Evolutionary conservation across 164 flowering plant species (phyloP).

Genomic region (Pachysandra terminalis): DNA sequence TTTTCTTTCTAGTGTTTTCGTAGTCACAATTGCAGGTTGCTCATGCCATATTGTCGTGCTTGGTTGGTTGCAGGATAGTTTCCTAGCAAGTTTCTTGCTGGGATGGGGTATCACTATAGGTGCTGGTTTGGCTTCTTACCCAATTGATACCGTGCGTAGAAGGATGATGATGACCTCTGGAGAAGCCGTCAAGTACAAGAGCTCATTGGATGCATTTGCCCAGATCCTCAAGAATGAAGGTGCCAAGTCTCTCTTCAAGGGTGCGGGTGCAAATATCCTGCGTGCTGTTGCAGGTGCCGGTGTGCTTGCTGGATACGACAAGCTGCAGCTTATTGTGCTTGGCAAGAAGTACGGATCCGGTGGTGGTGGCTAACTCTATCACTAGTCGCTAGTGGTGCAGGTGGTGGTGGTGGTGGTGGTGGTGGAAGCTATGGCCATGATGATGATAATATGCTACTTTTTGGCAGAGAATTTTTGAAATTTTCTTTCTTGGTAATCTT

Average conservation of each 20-base stretch:
- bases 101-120: slow-evolving; percentile 58
- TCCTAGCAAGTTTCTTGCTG: slow-evolving; percentile 42
- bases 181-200: slow-evolving; percentile 46
- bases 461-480: background rate
- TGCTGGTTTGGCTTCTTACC: slow-evolving; percentile 49
- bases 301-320: slow-evolving; percentile 49
- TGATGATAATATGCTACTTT: background rate
- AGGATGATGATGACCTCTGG: slow-evolving; percentile 58
- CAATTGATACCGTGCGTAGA: slow-evolving; percentile 43
- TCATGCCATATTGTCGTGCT: background rate
- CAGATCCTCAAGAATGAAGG: slow-evolving; percentile 46
- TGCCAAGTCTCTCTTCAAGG: slow-evolving; percentile 44
- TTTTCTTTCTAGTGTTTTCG: background rate
- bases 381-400: background rate
- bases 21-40: too few species aligned
- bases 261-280: slow-evolving; percentile 48
- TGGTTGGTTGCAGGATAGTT: slow-evolving; percentile 36
- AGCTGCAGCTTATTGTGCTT: slow-evolving; percentile 28
- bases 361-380: slow-evolving; percentile 23
- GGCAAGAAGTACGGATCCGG: slow-evolving; percentile 39
- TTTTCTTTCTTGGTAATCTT: background rate
- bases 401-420: slow-evolving; percentile 4
- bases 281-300: slow-evolving; percentile 59
- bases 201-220: slow-evolving; percentile 35
- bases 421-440: slow-evolving; percentile 9